Percentiles rank a stretch among this genome's conserved stretches.
These are phyloP conservation scores for Ziziphus jujuba DNA, from an alignment of 306 rosid species.

Conservation along the genomic window DNA sequence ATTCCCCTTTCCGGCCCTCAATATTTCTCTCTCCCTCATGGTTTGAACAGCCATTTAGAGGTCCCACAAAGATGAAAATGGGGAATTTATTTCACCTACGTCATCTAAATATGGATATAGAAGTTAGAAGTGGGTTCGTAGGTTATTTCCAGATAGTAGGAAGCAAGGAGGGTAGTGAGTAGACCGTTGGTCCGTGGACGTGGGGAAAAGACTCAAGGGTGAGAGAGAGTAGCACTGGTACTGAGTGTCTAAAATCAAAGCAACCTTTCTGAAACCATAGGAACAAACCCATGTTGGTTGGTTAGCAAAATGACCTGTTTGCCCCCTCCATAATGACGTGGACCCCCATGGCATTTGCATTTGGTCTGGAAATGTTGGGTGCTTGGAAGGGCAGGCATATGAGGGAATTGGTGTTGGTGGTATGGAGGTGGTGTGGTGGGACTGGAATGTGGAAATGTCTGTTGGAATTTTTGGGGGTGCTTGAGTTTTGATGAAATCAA, in stretches of 20 bases:
- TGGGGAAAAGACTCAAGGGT: too few relatives aligned
- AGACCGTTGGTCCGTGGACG: not conserved
- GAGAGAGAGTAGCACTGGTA: too few relatives aligned
- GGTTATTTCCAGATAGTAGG: constrained; percentile 1
- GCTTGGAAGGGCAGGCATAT: too few relatives aligned
- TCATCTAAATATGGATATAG: not conserved
- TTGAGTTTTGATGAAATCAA: constrained; percentile 9
- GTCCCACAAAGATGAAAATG: too few relatives aligned
- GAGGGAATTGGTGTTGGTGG: too few relatives aligned
- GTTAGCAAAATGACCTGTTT: constrained; percentile 9
- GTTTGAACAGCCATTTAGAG: too few relatives aligned
- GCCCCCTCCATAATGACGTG: not conserved
- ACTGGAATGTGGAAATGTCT: constrained; percentile 15
- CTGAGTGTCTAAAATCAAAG: constrained; percentile 17
- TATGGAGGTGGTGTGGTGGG: not conserved
- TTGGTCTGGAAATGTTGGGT: too few relatives aligned
- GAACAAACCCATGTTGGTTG: too few relatives aligned
- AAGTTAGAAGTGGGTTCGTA: not conserved
- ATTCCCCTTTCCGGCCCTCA: not conserved
- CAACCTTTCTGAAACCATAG: constrained; percentile 10
- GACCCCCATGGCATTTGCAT: too few relatives aligned
- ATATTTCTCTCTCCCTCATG: too few relatives aligned
- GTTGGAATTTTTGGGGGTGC: constrained; percentile 12
- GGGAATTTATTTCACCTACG: too few relatives aligned
- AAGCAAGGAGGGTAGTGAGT: not conserved